Conservation (phyloP, 2,329 filamentous ascomycete species). For the Ascocoryne sarcoides region DNA sequence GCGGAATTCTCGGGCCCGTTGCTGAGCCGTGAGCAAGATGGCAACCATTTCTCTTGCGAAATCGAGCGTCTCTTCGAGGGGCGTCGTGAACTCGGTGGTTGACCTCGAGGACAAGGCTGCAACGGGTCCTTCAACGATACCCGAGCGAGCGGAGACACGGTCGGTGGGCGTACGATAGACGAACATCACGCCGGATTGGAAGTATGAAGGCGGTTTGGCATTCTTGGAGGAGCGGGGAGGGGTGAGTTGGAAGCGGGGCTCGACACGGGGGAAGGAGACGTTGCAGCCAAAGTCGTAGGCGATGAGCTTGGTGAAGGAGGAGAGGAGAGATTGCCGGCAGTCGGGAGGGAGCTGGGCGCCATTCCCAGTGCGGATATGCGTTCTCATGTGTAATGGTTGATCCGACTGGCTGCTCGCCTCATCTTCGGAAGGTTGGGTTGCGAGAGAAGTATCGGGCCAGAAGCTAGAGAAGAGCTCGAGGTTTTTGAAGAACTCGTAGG, state of each 20-base stretch:
- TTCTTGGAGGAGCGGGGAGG: constrained; percentile 12
- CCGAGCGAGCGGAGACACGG: constrained; percentile 50
- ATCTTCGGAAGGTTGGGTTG: constrained; percentile 5
- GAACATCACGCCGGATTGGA: constrained; percentile 50
- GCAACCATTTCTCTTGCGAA: constrained; percentile 52
- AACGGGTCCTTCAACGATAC: constrained; percentile 53
- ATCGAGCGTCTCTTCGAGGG: constrained; percentile 52
- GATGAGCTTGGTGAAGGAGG: constrained; percentile 54
- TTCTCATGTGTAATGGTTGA: constrained; percentile 10
- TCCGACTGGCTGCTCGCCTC: constrained; percentile 5
- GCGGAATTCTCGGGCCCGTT: constrained; percentile 47
- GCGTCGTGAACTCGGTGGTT: constrained; percentile 42
- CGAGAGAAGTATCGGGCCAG: constrained; percentile 51
- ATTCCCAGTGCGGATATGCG: constrained; percentile 35
- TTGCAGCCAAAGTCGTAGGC: constrained; percentile 60
- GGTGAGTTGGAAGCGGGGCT: constrained; percentile 48
- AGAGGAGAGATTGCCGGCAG: constrained; percentile 46
- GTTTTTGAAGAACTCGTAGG: constrained; percentile 58
- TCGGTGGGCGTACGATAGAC: constrained; percentile 50
- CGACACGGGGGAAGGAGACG: constrained; percentile 44
- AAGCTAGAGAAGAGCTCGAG: constrained; percentile 49
- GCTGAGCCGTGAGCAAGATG: constrained; percentile 53
- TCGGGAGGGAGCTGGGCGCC: constrained; percentile 51
- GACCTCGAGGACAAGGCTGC: constrained; percentile 51
- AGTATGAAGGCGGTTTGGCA: constrained; percentile 33